These are phyloP conservation scores for Phalaenopsis equestris DNA, from an alignment of 106 monocot species.

Conservation along the genomic window DNA sequence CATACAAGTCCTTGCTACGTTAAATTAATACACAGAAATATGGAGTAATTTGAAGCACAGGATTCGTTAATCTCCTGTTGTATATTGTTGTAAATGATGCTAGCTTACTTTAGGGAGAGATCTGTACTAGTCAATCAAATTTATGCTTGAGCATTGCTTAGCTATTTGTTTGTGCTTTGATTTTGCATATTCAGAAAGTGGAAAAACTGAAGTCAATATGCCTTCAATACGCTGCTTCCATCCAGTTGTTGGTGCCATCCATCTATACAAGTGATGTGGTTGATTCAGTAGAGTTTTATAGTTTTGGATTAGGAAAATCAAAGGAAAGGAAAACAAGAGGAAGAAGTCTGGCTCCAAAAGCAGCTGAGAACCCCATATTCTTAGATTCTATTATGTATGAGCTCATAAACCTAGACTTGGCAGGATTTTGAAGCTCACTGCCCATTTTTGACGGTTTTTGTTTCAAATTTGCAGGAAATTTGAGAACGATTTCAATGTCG, in stretches of 20 bases:
- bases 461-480: slow-evolving; percentile 43
- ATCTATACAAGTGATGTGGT: slow-evolving; percentile 29
- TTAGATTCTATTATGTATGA: slow-evolving; percentile 65
- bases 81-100: neutral
- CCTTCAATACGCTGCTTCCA: slow-evolving; percentile 76
- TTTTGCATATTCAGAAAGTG: slow-evolving; percentile 53
- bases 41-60: neutral
- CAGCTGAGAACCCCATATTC: slow-evolving; percentile 31
- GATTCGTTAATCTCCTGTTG: neutral
- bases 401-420: neutral
- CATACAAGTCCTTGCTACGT: too few species aligned
- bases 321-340: slow-evolving; percentile 25
- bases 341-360: slow-evolving; percentile 21
- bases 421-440: neutral
- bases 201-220: slow-evolving; percentile 91
- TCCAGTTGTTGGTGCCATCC: slow-evolving; percentile 79
- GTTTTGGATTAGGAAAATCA: slow-evolving; percentile 14
- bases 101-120: neutral
- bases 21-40: too few species aligned
- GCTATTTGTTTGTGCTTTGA: neutral
- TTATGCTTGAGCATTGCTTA: neutral
- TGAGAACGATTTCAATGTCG: slow-evolving; percentile 67
- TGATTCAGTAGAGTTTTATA: slow-evolving; percentile 10
- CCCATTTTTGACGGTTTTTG: neutral
- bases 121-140: neutral